Evolutionary conservation across 1,284 basidiomycete genomes (phyloP).

Genomic region (Cystobasidium slooffiae): DNA sequence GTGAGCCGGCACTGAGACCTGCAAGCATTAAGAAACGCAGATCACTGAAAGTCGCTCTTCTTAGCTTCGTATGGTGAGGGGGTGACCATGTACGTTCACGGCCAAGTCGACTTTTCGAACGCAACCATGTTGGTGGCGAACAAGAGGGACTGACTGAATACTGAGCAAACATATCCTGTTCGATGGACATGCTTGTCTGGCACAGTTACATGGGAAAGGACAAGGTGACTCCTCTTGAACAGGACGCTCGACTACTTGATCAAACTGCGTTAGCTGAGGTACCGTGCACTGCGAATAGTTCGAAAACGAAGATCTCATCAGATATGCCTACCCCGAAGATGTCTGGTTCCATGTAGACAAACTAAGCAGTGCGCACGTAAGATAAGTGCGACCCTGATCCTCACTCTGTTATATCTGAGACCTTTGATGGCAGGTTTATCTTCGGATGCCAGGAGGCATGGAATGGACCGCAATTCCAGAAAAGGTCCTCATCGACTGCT

Average conservation of each 20-base stretch:
- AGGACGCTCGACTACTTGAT: constrained; percentile 37
- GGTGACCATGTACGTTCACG: not conserved
- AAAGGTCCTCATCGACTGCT: constrained; percentile 75
- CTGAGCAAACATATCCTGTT: not conserved
- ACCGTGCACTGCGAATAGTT: constrained; percentile 33
- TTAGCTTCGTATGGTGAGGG: constrained; percentile 5
- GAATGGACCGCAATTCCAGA: constrained; percentile 85
- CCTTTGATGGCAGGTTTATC: constrained; percentile 64
- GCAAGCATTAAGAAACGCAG: not conserved
- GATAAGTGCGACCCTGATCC: not conserved
- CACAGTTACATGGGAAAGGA: constrained; percentile 71
- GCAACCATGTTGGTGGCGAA: not conserved
- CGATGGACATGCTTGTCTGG: not conserved
- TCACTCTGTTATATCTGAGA: not conserved
- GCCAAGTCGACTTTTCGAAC: not conserved
- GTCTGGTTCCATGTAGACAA: constrained; percentile 83
- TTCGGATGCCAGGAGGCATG: constrained; percentile 77
- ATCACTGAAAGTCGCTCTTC: not conserved
- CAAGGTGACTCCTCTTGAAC: constrained; percentile 65
- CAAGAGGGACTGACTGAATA: not conserved
- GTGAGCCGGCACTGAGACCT: not conserved
- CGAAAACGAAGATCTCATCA: constrained; percentile 65
- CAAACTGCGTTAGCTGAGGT: not conserved
- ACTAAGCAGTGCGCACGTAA: constrained; percentile 82
- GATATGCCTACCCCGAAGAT: constrained; percentile 71